Percentiles rank a stretch among this genome's conserved stretches.
Evolutionary conservation across 2,329 filamentous ascomycete genomes (phyloP).

Genomic region (Cercospora sesami): DNA sequence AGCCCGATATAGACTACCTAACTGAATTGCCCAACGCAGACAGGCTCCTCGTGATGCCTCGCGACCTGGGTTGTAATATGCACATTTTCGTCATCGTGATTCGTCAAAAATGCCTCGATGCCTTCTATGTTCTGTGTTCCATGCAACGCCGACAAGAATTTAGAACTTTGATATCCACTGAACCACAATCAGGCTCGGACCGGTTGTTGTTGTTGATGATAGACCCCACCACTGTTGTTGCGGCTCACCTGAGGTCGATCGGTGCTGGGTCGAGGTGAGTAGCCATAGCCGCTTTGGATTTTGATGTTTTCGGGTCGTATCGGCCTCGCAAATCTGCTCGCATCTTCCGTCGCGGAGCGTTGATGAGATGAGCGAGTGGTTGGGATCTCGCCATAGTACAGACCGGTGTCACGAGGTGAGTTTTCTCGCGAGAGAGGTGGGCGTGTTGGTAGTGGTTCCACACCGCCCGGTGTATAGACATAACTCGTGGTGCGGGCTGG

Average conservation of each 20-base stretch:
- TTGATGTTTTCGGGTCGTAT: slow-evolving; percentile 43
- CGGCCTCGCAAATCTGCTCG: slow-evolving; percentile 35
- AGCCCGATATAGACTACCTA: background rate
- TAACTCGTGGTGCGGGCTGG: slow-evolving; percentile 34
- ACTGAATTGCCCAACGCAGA: slow-evolving; percentile 17
- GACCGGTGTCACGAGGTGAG: slow-evolving; percentile 18
- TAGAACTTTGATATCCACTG: background rate
- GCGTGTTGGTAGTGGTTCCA: slow-evolving; percentile 24
- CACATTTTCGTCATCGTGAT: slow-evolving; percentile 18
- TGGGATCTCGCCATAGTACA: slow-evolving; percentile 31
- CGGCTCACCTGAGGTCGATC: slow-evolving; percentile 25
- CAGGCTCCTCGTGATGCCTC: slow-evolving; percentile 12
- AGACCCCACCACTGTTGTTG: slow-evolving; percentile 18
- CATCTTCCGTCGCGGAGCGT: slow-evolving; percentile 34
- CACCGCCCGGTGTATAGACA: slow-evolving; percentile 30
- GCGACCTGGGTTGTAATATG: slow-evolving; percentile 21
- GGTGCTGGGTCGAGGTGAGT: slow-evolving; percentile 17
- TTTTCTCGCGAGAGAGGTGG: slow-evolving; percentile 16
- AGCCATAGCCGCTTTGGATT: slow-evolving; percentile 31
- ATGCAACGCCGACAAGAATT: slow-evolving; percentile 11
- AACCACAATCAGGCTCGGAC: slow-evolving; percentile 15
- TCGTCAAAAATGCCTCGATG: slow-evolving; percentile 7
- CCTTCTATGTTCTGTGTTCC: slow-evolving; percentile 19
- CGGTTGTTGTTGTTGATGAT: slow-evolving; percentile 6
- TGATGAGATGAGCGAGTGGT: slow-evolving; percentile 31